Conservation (phyloP, 1,284 basidiomycete species). For the Cryptococcus sp. region DNA sequence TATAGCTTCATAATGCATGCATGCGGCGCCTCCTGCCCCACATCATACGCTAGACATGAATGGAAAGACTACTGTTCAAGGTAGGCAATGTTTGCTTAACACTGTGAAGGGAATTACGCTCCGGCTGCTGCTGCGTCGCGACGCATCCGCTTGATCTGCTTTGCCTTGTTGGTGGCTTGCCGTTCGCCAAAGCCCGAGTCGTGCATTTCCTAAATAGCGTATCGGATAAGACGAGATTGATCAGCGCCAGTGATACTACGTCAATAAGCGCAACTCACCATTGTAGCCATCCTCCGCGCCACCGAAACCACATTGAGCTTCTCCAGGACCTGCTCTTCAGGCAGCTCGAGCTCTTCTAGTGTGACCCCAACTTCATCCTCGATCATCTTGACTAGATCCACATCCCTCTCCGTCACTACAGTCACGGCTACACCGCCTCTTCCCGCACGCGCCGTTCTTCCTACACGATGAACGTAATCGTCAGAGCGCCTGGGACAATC, state of each 20-base stretch:
- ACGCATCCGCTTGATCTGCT: slow-evolving; percentile 49
- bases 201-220: slow-evolving; percentile 72
- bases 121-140: slow-evolving; percentile 36
- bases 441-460: slow-evolving; percentile 90
- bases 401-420: slow-evolving; percentile 92
- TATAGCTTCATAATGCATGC: no score
- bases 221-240: background rate
- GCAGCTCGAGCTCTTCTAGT: slow-evolving; percentile 69
- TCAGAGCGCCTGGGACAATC: slow-evolving; percentile 71
- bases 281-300: slow-evolving; percentile 88
- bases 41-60: background rate
- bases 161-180: slow-evolving; percentile 59
- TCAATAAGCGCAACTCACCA: slow-evolving; percentile 62
- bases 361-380: slow-evolving; percentile 81
- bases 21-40: no score
- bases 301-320: slow-evolving; percentile 84
- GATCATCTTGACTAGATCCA: slow-evolving; percentile 77
- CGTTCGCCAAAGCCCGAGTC: slow-evolving; percentile 88
- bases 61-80: background rate
- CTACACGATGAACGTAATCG: slow-evolving; percentile 64
- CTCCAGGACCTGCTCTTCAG: slow-evolving; percentile 82
- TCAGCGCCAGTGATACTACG: background rate
- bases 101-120: background rate
- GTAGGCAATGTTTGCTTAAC: background rate
- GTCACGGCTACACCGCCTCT: slow-evolving; percentile 86